Evolutionary conservation across 352 stramenopile species (phyloP), one percentile per base, ranked within the genome.

Genomic region (Peronospora destructor): DNA sequence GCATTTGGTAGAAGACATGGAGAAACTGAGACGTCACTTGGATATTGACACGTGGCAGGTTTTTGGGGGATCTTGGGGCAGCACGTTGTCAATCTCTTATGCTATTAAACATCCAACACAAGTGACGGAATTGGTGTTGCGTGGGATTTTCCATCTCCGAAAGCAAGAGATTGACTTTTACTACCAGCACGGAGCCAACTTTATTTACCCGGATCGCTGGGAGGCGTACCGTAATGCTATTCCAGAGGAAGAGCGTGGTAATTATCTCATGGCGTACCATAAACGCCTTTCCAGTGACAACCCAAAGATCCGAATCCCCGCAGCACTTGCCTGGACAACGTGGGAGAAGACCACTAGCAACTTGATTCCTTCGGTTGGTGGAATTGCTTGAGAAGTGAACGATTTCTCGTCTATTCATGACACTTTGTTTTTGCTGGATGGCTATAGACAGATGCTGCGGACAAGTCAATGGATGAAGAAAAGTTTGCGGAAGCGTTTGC

Each of bases 1-100:
- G 69, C 73, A 95, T 38, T 65, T 98, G 46, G 82, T 98, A 0
- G 66, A 95, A 19, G 94, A 98, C 73, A 95, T 97, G 64, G 92
- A 98, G 67, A 79, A 73, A 28, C 67, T 98, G 33, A 70, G 91
- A 5, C 59, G 78, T 7, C 67, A 96, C 25, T 72, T 97, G 9
- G 17, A 69, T 3, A 85, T 97, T 51, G 80, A 97, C 14, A 78
- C 84, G 38, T 98, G 89, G 89, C 84, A 94, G 50, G 85, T 98
- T 21, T 92, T 98, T 48, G 94, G 94, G 9, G 94, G 94, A 35
- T 96, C 84, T 1, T 98, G 94, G 94, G 94, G 94, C 17, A 95
- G 79, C 45, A 98, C 91, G 0, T 54, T 98, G 45, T 87, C 88
- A 4, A 80, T 97, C 53, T 71, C 91, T 21, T 98, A 98, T 64